Evolutionary conservation across 2,329 filamentous ascomycete genomes (phyloP).

Genomic region (Aspergillus sp.): DNA sequence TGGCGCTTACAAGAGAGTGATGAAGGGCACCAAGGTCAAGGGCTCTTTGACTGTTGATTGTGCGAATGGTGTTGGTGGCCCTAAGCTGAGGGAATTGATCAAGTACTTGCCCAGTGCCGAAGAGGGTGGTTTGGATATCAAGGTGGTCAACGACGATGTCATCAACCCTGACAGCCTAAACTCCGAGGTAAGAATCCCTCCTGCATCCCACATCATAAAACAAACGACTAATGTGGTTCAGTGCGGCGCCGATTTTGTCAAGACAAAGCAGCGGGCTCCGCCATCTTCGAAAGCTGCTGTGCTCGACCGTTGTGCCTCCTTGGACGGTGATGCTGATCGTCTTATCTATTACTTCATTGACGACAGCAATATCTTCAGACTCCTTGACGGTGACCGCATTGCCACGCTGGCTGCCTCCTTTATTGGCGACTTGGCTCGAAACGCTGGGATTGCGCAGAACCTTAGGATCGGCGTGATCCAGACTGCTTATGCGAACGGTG

Average conservation of each 20-base stretch:
- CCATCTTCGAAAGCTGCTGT: constrained; percentile 68
- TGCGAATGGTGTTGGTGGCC: constrained; percentile 91
- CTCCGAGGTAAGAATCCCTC: constrained; percentile 56
- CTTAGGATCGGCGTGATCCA: constrained; percentile 91
- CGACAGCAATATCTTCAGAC: constrained; percentile 71
- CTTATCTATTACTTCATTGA: constrained; percentile 93
- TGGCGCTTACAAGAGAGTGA: constrained; percentile 73
- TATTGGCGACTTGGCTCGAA: constrained; percentile 77
- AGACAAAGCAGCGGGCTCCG: constrained; percentile 89
- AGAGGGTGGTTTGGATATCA: constrained; percentile 67
- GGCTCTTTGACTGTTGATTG: constrained; percentile 81
- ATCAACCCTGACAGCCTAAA: constrained; percentile 84
- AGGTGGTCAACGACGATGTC: constrained; percentile 86
- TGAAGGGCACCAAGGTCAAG: constrained; percentile 65
- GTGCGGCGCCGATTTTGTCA: constrained; percentile 95
- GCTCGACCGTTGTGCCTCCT: constrained; percentile 74
- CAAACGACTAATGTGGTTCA: constrained; percentile 29
- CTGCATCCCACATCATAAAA: too few relatives aligned
- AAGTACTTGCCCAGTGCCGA: constrained; percentile 65
- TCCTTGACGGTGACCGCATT: constrained; percentile 94
- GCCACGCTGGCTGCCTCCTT: constrained; percentile 90
- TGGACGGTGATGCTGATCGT: constrained; percentile 92
- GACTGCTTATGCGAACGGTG: constrained; percentile 95
- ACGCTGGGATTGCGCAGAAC: constrained; percentile 68
- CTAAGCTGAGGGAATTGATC: constrained; percentile 77